These are phyloP conservation scores for Metrosideros polymorpha DNA, from an alignment of 441 rosid species.

Conservation along the genomic window DNA sequence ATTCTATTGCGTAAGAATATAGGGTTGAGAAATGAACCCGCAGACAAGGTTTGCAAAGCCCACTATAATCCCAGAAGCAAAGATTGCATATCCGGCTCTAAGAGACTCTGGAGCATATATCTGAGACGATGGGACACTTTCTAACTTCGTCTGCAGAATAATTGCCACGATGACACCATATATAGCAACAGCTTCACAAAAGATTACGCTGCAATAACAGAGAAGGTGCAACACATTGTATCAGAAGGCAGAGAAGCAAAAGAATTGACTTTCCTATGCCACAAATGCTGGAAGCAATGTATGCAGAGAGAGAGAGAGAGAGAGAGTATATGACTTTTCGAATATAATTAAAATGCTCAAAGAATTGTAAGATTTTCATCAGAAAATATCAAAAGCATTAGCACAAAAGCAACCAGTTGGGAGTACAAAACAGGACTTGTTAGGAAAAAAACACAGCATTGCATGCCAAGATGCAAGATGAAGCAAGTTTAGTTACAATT, in stretches of 20 bases:
- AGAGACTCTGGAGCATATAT: constrained; percentile 77
- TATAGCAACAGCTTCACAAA: constrained; percentile 98
- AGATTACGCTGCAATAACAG: constrained; percentile 66
- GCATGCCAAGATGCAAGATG: background rate
- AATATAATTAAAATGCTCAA: background rate
- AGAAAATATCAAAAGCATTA: background rate
- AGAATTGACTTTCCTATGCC: background rate
- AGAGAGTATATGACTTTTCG: background rate
- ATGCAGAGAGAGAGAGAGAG: background rate
- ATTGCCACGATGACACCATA: constrained; percentile 97
- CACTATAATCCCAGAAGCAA: constrained; percentile 94
- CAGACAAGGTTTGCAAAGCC: constrained; percentile 98
- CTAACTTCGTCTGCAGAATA: constrained; percentile 89
- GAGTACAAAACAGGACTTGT: background rate
- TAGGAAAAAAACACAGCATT: background rate
- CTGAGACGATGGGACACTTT: constrained; percentile 66
- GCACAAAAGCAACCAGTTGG: background rate
- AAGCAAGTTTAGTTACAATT: background rate
- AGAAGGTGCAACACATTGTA: background rate
- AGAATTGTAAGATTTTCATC: background rate
- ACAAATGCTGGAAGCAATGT: background rate
- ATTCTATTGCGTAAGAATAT: background rate
- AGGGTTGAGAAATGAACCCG: constrained; percentile 52
- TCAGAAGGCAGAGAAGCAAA: background rate
- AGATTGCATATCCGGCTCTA: constrained; percentile 96